Conservation (phyloP, 2,329 filamentous ascomycete genomes). For the Sporothrix variecibatus region DNA sequence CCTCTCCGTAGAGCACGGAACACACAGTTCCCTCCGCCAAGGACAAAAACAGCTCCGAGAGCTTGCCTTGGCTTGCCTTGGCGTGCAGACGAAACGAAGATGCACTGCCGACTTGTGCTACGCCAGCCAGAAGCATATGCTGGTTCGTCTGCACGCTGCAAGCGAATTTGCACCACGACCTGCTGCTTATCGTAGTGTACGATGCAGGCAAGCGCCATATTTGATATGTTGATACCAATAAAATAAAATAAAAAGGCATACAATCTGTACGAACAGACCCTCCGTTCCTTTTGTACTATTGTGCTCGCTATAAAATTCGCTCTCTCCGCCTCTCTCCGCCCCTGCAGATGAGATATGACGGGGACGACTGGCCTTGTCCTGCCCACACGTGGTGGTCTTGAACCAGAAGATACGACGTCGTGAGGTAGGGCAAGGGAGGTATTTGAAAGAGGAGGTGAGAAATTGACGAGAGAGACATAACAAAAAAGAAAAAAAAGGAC, state of each 20-base stretch:
- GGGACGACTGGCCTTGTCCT: not conserved
- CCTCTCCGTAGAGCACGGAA: not conserved
- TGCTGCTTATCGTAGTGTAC: not conserved
- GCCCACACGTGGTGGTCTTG: slow-evolving; percentile 14
- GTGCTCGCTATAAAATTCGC: not conserved
- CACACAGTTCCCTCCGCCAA: not conserved
- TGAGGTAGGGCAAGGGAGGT: not conserved
- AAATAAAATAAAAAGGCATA: slow-evolving; percentile 6
- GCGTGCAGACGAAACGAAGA: not conserved
- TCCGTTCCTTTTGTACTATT: not conserved
- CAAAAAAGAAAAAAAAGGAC: not conserved
- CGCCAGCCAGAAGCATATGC: not conserved
- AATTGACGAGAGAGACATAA: not conserved
- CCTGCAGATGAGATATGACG: slow-evolving; percentile 19
- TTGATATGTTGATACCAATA: not conserved
- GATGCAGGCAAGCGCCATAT: too few relatives aligned
- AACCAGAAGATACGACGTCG: not conserved
- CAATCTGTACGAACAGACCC: not conserved
- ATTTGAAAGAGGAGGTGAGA: not conserved
- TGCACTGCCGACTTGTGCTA: not conserved
- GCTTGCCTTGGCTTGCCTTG: too few relatives aligned
- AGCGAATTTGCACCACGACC: slow-evolving; percentile 1
- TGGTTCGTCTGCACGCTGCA: slow-evolving; percentile 4
- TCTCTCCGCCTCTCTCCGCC: not conserved
- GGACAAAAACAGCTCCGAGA: not conserved